phyloP scores from a whole-genome alignment of 257 asterid genomes.

The Prunella vulgaris region DNA sequence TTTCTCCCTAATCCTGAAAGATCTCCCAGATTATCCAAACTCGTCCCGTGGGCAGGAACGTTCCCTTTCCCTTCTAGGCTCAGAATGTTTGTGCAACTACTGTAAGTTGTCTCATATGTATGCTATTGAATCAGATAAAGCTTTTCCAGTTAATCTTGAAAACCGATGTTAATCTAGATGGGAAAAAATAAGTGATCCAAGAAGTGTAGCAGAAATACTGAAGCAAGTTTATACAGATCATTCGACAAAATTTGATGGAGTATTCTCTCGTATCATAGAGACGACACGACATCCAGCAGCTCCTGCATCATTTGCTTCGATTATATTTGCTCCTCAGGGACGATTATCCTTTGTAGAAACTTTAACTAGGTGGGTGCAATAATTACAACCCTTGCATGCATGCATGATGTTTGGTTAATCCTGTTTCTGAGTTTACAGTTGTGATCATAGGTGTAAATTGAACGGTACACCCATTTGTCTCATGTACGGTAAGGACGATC shows the following conservation, averaged over 20 bases:
- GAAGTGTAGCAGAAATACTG: conserved; percentile 67
- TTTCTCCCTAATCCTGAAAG: conserved; percentile 76
- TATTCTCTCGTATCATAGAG: conserved; percentile 64
- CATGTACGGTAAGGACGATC: conserved; percentile 87
- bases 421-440: not conserved
- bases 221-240: conserved; percentile 88
- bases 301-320: conserved; percentile 87
- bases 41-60: conserved; percentile 89
- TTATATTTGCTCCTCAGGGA: conserved; percentile 82
- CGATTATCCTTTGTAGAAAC: conserved; percentile 59
- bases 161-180: conserved; percentile 42
- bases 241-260: conserved; percentile 62
- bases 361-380: conserved; percentile 43
- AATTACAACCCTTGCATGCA: not conserved
- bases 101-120: conserved; percentile 40
- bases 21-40: conserved; percentile 66
- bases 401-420: not conserved
- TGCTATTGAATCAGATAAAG: not conserved
- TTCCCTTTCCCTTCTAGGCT: conserved; percentile 74
- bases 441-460: conserved; percentile 50
- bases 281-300: conserved; percentile 92
- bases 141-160: not conserved
- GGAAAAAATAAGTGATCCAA: conserved; percentile 90
- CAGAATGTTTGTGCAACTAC: conserved; percentile 46
- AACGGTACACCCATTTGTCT: conserved; percentile 65